Conservation (phyloP, 2,329 filamentous ascomycete genomes). For the Colletotrichum graminicola region DNA sequence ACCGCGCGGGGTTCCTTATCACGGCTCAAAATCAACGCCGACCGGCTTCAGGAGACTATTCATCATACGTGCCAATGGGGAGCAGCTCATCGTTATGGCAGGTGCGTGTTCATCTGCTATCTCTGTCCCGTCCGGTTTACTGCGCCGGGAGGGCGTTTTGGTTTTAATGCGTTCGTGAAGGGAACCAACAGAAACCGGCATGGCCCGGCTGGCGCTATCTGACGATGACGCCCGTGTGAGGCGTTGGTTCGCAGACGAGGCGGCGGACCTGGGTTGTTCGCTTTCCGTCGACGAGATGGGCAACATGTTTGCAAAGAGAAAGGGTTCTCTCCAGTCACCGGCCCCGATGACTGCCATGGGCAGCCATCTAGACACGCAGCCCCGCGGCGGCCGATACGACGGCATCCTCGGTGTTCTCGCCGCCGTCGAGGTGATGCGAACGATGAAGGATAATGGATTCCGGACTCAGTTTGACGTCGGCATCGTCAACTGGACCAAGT, state of each 20-base stretch:
- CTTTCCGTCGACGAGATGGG: slow-evolving; percentile 81
- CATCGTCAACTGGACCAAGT: slow-evolving; percentile 84
- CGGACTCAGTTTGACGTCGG: slow-evolving; percentile 79
- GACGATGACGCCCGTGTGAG: slow-evolving; percentile 78
- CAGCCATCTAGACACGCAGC: slow-evolving; percentile 76
- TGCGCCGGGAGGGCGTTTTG: not conserved
- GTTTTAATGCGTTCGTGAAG: slow-evolving; percentile 16
- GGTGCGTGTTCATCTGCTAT: slow-evolving; percentile 43
- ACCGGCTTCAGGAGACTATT: slow-evolving; percentile 48
- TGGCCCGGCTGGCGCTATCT: slow-evolving; percentile 79
- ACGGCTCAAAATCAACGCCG: slow-evolving; percentile 47
- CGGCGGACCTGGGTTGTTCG: slow-evolving; percentile 72
- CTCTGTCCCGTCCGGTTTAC: not conserved
- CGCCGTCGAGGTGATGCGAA: slow-evolving; percentile 78
- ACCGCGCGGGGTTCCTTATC: slow-evolving; percentile 28
- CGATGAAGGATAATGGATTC: slow-evolving; percentile 74
- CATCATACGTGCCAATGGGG: slow-evolving; percentile 53
- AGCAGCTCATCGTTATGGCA: slow-evolving; percentile 47
- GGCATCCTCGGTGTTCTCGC: slow-evolving; percentile 82
- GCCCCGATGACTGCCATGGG: slow-evolving; percentile 76
- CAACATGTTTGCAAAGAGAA: slow-evolving; percentile 81
- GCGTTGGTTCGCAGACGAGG: slow-evolving; percentile 80
- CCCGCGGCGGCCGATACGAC: slow-evolving; percentile 77
- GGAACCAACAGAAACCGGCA: slow-evolving; percentile 71
- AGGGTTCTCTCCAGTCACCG: slow-evolving; percentile 68